Base-by-base conservation (phyloP, 768 basidiomycete species). In the Kwoniella shandongensis region DNA sequence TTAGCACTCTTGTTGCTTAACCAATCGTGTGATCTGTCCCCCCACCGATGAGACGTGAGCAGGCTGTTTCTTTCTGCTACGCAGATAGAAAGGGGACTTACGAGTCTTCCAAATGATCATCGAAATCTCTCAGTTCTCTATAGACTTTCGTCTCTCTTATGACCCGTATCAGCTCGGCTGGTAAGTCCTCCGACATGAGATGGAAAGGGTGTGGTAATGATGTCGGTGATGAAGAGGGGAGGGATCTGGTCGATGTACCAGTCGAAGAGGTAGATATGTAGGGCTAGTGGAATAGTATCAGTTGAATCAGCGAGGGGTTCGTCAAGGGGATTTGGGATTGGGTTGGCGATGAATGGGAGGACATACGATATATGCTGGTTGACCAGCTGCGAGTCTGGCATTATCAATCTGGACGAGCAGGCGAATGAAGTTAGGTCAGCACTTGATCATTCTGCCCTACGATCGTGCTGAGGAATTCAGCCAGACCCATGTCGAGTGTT, bases 101-200 rank as follows among this genome's bases (percentile, higher is more conserved):
- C 69, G 66, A 38, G 47, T 70, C 57, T 18, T 70, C 69, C 8
- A 67, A 22, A 49, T 70, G 66, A 44, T 67, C 66, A 44, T 70
- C 69, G 35, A 65, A 67, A 48, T 70, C 69, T 4, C 47, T 35
- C 39, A 70, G 11, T 12, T 54, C 22, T 20, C 44, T 23, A 63
- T 67, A 59, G 17, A 63, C 26, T 36, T 53, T 59, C 22, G 60
- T 50, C 11, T 57, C 52, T 25, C 61, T n/a, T 0, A 69, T 58
- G 20, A 42, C 27, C 26, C 51, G 27, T 2, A 62, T 15, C 23
- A 53, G 6, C 39, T 30, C 36, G 1, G 35, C 26, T 2, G 61
- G 49, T 12, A 62, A 18, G 13, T 48, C 22, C 32, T 45, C 7
- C 17, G 32, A 23, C 12, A 20, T n/a, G 17, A 36, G 4, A 18